Evolutionary conservation across 768 basidiomycete species (phyloP), one percentile per base, ranked within the genome.

Genomic region (Kwoniella botswanensis): DNA sequence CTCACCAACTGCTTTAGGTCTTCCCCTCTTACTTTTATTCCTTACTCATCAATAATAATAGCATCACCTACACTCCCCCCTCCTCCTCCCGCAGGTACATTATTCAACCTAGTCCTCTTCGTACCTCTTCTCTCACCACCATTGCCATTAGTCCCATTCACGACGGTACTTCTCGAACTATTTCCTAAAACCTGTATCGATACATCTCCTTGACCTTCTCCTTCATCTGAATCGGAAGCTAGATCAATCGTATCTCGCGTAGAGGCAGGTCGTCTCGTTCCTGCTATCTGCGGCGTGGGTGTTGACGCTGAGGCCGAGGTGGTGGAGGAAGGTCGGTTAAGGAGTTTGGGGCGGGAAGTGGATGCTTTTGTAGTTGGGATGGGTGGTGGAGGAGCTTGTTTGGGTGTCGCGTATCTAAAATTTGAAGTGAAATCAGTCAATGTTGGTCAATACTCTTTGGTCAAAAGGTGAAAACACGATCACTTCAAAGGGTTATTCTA

Each of bases 371-470:
- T n/a, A 60, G 50, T n/a, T 64, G 22, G 63, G 58, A 29, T 24
- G 52, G 44, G n/a, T 42, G 63, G 18, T 7, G 56, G 50, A 21
- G 60, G 10, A 52, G 29, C 24, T 21, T 63, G 6, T 62, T 73
- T 74, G 2, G 73, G 73, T 18, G 54, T 57, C 22, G 73, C 73
- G 54, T 64, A 71, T 61, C 73, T 74, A 35, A 43, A 58, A 15
- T 15, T 54, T 22, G 43, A 22, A 7, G 10, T 17, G 21, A 44
- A 63, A 44, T 43, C 43, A 21, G 18, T 35, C 35, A 35, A 35
- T 7, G 7, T 4, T 35, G 35, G 35, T 35, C 35, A 35, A 35
- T 35, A 6, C 6, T 35, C 35, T 35, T 35, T 35, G 35, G 35
- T 35, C 35, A 35, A 35, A 35, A 7, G 35, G 35, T 35, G 35